These are phyloP conservation scores for Pseudogymnoascus sp. DNA, from an alignment of 2,329 filamentous ascomycete genomes.

Conservation along the genomic window DNA sequence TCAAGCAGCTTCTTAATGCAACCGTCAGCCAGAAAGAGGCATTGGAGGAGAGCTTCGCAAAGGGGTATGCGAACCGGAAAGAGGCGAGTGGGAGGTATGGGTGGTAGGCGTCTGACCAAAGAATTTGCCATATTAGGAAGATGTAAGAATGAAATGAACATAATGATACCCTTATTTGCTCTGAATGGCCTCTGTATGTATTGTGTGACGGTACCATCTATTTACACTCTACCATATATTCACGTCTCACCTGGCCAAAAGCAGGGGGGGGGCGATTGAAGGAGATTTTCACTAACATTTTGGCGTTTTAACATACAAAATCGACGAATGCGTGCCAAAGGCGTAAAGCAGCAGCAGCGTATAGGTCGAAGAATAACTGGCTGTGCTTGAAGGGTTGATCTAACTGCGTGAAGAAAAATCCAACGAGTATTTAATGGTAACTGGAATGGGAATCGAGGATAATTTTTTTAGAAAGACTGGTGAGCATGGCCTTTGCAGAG, in stretches of 20 bases:
- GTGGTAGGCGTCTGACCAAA: slow-evolving; percentile 43
- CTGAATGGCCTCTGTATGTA: not conserved
- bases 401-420: no score
- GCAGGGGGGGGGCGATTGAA: no score
- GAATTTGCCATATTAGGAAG: slow-evolving; percentile 1
- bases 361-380: no score
- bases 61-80: slow-evolving; percentile 67
- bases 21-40: slow-evolving; percentile 77
- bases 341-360: no score
- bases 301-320: no score
- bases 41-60: slow-evolving; percentile 83
- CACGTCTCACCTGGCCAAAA: not conserved
- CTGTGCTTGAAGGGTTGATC: no score
- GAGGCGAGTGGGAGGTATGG: slow-evolving; percentile 80
- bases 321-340: no score
- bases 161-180: slow-evolving; percentile 8
- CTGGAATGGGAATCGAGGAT: no score
- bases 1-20: slow-evolving; percentile 79
- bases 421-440: no score
- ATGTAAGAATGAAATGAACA: not conserved
- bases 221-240: not conserved
- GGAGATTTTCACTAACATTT: no score
- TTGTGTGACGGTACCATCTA: not conserved
- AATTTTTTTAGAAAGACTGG: no score
- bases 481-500: no score